Conservation (phyloP, 306 rosid genomes). For the Pyrus betulifolia region DNA sequence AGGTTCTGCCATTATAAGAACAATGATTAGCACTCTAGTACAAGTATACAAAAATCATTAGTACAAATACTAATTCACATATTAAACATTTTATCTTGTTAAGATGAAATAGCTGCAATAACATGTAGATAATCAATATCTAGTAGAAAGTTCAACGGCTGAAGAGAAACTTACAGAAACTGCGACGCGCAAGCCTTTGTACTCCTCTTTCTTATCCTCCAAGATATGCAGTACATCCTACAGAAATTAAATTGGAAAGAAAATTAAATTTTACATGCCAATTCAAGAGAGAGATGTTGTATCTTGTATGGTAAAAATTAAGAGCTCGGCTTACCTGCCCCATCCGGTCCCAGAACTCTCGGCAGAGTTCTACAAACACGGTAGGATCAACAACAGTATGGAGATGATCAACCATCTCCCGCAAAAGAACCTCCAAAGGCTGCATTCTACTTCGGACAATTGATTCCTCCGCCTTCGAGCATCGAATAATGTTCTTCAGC, state of each 20-base stretch:
- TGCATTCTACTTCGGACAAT: slow-evolving; percentile 17
- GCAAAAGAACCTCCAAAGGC: slow-evolving; percentile 21
- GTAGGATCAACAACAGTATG: slow-evolving; percentile 18
- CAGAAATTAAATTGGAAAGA: not conserved
- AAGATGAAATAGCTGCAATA: not conserved
- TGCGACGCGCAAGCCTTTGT: slow-evolving; percentile 21
- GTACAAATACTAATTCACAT: too few relatives aligned
- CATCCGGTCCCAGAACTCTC: slow-evolving; percentile 25
- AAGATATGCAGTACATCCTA: slow-evolving; percentile 23
- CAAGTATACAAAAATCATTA: too few relatives aligned
- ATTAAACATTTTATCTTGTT: not conserved
- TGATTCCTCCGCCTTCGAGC: slow-evolving; percentile 14
- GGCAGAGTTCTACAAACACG: slow-evolving; percentile 22
- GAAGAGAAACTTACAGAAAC: slow-evolving; percentile 21
- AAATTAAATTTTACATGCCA: not conserved
- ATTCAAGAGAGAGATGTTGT: not conserved
- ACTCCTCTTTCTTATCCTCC: slow-evolving; percentile 21
- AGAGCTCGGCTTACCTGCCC: slow-evolving; percentile 19
- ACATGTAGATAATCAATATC: not conserved
- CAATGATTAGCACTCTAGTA: not conserved
- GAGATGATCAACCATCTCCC: slow-evolving; percentile 10
- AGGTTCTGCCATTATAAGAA: slow-evolving; percentile 11
- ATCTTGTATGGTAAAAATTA: not conserved
- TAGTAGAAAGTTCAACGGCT: not conserved
- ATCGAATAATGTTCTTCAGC: slow-evolving; percentile 27